Base-by-base conservation (phyloP, 768 basidiomycete species). In the Suillus tomentosus region DNA sequence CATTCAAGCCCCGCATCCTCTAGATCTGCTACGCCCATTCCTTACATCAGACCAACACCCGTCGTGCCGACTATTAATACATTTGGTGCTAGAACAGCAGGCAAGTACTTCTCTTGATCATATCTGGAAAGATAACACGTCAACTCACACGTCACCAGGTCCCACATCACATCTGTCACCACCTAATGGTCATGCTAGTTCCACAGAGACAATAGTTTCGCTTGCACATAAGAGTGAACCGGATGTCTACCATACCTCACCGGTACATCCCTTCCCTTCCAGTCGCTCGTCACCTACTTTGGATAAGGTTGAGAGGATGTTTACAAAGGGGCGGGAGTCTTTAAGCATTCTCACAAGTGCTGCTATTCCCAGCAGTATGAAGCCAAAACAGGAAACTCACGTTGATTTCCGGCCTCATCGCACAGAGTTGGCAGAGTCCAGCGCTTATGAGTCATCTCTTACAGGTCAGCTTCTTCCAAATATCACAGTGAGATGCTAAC, bases 31-130 rank as follows among this genome's bases (percentile, higher is more conserved):
- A 71, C 73, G 1, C 65, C 70, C 36, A 79, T 79, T 63, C 77
- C 78, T 14, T 78, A 73, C 62, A 71, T 79, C 65, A 79, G 79
- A 64, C 78, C 79, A 1, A 65, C 78, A 6, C 80, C 80, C 22
- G 40, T 66, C 40, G 22, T 73, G 40, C 34, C 19, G 4, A 43
- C 64, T 60, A 40, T 65, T 53, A 53, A 67, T 55, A 63, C 66
- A 17, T 36, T 59, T 22, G 64, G 53, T 19, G 42, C 24, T 27
- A 9, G 19, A 5, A 70, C 68, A 40, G 36, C 54, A 14, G 74
- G 73, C 72, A 55, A 39, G 69, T 40, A 36, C 47, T 42, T 60
- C 42, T n/a, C 15, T 65, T 5, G 5, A 11, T 17, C n/a, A 36
- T 15, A 55, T 45, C 53, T 53, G 9, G 27, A 31, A 9, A 17